phyloP scores from a whole-genome alignment of 2,329 filamentous ascomycete species.

The Cladosporium sp. region DNA sequence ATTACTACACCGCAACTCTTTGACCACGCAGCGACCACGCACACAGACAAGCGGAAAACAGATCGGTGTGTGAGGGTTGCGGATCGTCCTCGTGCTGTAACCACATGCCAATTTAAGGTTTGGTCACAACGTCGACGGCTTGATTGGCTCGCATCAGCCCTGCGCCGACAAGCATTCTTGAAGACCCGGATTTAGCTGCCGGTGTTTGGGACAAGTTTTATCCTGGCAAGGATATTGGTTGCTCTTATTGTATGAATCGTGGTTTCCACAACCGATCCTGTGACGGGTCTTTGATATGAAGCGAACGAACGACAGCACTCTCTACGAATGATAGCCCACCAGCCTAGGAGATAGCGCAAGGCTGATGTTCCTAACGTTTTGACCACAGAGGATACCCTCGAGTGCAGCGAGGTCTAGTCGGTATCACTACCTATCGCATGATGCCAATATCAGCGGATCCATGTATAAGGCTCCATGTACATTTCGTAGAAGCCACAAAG shows the following conservation, averaged over 20 bases:
- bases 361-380: too few species aligned
- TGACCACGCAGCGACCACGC: not conserved
- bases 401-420: too few species aligned
- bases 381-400: too few species aligned
- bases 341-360: too few species aligned
- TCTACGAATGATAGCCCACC: too few species aligned
- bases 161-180: not conserved
- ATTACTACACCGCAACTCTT: not conserved
- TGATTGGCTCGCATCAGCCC: not conserved
- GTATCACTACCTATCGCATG: too few species aligned
- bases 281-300: too few species aligned
- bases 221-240: conserved; percentile 11
- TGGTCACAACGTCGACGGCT: not conserved
- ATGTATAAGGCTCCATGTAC: too few species aligned
- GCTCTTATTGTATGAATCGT: not conserved
- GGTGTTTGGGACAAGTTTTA: not conserved
- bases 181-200: not conserved
- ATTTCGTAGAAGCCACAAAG: too few species aligned
- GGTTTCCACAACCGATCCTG: too few species aligned
- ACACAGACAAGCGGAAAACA: not conserved
- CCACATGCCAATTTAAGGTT: not conserved
- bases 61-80: not conserved
- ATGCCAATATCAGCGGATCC: too few species aligned
- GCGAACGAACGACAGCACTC: too few species aligned
- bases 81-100: not conserved